A percentile compares a stretch with the other conserved stretches of the same genome.
These are phyloP conservation scores for Aciculoconidium aculeatum DNA, from an alignment of 805 yeast genomes.

Conservation along the genomic window DNA sequence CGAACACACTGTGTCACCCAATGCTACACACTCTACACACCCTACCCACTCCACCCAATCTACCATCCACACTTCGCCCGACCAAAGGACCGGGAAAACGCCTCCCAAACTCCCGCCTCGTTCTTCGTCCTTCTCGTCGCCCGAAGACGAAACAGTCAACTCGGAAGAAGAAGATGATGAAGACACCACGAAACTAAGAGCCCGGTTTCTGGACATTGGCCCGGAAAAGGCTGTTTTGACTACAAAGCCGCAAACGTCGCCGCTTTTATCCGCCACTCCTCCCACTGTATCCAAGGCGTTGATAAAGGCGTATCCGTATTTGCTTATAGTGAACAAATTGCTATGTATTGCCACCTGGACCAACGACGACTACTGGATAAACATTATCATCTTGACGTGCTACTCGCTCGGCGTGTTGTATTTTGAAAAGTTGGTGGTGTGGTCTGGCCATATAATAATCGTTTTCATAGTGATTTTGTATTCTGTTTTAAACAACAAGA, in stretches of 20 bases:
- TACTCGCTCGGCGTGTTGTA: constrained; percentile 62
- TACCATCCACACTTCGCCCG: too few relatives aligned
- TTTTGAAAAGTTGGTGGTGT: constrained; percentile 71
- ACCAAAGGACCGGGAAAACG: too few relatives aligned
- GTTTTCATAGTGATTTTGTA: constrained; percentile 58
- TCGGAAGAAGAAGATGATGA: constrained; percentile 3
- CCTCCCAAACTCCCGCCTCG: too few relatives aligned
- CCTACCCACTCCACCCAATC: too few relatives aligned
- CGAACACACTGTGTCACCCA: too few relatives aligned
- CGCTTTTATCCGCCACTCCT: constrained; percentile 83
- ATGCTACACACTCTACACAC: too few relatives aligned
- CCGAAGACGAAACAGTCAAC: too few relatives aligned
- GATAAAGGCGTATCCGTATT: constrained; percentile 78
- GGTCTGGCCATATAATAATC: constrained; percentile 73
- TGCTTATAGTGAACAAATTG: constrained; percentile 63
- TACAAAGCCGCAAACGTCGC: constrained; percentile 55
- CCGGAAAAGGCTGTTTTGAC: constrained; percentile 2
- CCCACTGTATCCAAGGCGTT: constrained; percentile 83
- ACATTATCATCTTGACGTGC: constrained; percentile 52
- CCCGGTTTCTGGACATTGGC: too few relatives aligned
- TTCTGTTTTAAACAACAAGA: constrained; percentile 50
- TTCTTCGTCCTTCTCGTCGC: too few relatives aligned
- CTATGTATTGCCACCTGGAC: constrained; percentile 88
- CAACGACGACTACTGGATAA: constrained; percentile 72
- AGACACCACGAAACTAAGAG: constrained; percentile 1